Base-by-base conservation (phyloP, 106 monocot genomes). In the Acorus calamus region DNA sequence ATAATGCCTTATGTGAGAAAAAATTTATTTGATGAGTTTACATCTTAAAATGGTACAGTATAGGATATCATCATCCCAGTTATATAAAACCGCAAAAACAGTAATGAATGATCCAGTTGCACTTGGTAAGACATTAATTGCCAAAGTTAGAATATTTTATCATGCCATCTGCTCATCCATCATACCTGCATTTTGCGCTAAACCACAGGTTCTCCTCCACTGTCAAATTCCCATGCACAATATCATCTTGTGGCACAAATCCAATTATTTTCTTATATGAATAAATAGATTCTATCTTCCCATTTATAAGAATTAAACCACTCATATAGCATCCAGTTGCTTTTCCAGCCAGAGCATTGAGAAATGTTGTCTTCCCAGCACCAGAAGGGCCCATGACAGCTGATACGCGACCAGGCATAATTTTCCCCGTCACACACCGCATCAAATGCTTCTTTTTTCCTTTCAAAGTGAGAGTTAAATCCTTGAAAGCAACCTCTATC, bases 141-240 rank as follows among this genome's bases (percentile, higher is more conserved):
- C 28, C 28, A 28, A 28, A 28, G 28, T 28, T 28, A 28, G 28
- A 28, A 28, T 28, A 28, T 28, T 28, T 28, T 28, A 28, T 28
- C 28, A 28, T 28, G 28, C 28, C 28, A 28, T 28, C 28, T 28
- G 28, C 28, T 28, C 55, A 72, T 11, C 44, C 28, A 56, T 42
- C 49, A 42, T 87, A 96, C 90, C 96, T 96, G 83, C 96, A 96
- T 57, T 80, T 83, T 56, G 96, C 96, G 52, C 91, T 96, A 67
- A 96, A 96, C 96, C 90, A 96, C 60, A 96, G 82, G 75, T 96
- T 96, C 68, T 96, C 96, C 76, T 96, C 90, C 13, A 96, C 96
- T 9, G 96, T 87, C 72, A 96, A 81, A 70, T 96, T 85, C 3
- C 96, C 96, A 77, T 96, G 96, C 50, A 96, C 96, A 75, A 96